Base-by-base conservation (phyloP, 2,329 filamentous ascomycete species). In the Fusarium secorum region DNA sequence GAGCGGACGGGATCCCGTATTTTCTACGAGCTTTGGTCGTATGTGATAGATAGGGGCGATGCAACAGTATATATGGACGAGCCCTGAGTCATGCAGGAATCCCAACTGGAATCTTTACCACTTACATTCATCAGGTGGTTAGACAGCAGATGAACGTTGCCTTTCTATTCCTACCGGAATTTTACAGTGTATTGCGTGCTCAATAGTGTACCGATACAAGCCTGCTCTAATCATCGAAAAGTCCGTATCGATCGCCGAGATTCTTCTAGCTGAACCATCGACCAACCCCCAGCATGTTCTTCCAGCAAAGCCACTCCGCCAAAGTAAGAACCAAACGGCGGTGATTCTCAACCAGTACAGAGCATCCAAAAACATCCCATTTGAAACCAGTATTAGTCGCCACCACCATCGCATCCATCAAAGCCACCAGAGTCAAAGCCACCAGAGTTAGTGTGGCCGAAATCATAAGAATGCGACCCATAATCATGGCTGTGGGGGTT, bases 11-110 rank as follows among this genome's bases (percentile, higher is more conserved):
- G n/a, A n/a, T n/a, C n/a, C n/a, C n/a, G n/a, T n/a, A n/a, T n/a
- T n/a, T 49, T 35, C 46, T n/a, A 24, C 33, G 35, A 54, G 36
- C 51, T 54, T 24, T 55, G 52, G 36, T 55, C n/a, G 28, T 45
- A 45, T 55, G 36, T 45, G 18, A 11, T 11, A 24, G 13, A 9
- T 0, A 1, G 0, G 2, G 3, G 1, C 10, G 8, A n/a, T 45
- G 28, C 1, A 26, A 4, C 2, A 4, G 13, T 54, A 18, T 26
- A 24, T 45, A 44, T 24, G 0, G 4, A 45, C 1, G 0, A 0
- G 2, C 0, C 5, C 5, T 14, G 2, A 17, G 7, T 18, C 10
- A 4, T 4, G 7, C 4, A 15, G 2, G 14, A 28, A 28, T 24
- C 5, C 9, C 2, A 15, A 9, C 7, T 52, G 20, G 11, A n/a